phyloP scores from a whole-genome alignment of 2,329 filamentous ascomycete genomes.

The Fusarium beomiforme region DNA sequence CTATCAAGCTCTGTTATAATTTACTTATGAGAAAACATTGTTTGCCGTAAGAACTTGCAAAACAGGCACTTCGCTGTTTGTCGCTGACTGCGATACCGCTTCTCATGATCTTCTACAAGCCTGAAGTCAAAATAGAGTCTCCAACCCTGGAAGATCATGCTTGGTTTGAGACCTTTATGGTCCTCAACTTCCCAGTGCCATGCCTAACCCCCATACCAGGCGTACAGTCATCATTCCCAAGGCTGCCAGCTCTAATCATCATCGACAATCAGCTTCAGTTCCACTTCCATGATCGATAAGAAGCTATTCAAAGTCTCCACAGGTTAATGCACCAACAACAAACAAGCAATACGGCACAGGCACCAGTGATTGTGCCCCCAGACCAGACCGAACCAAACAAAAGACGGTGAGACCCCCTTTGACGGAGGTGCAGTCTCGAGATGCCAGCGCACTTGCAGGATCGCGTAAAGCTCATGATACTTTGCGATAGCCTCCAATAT shows the following conservation, averaged over 20 bases:
- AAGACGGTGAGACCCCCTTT: conserved; percentile 35
- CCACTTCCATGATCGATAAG: conserved; percentile 10
- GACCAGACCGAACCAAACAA: conserved; percentile 8
- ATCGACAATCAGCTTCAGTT: conserved; percentile 2
- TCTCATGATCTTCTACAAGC: not conserved
- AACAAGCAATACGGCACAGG: conserved; percentile 27
- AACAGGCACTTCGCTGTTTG: not conserved
- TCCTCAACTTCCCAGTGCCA: not conserved
- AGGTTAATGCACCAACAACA: conserved; percentile 27
- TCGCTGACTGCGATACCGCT: not conserved
- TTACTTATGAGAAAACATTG: not conserved
- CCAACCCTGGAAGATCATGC: not conserved
- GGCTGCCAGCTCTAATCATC: conserved; percentile 4
- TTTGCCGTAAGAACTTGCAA: not conserved
- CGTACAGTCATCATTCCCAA: not conserved
- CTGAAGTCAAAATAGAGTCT: not conserved
- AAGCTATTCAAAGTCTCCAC: conserved; percentile 18
- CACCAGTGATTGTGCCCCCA: conserved; percentile 9
- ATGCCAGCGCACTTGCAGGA: conserved; percentile 12
- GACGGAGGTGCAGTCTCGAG: conserved; percentile 25
- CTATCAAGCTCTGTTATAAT: not conserved
- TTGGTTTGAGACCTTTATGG: too few species aligned
- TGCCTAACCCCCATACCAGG: not conserved
- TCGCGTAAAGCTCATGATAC: conserved; percentile 16
- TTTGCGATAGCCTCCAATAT: not conserved